Evolutionary conservation across 2,329 filamentous ascomycete genomes (phyloP), one percentile per base, ranked within the genome.

Genomic region (Penicillium sp.): DNA sequence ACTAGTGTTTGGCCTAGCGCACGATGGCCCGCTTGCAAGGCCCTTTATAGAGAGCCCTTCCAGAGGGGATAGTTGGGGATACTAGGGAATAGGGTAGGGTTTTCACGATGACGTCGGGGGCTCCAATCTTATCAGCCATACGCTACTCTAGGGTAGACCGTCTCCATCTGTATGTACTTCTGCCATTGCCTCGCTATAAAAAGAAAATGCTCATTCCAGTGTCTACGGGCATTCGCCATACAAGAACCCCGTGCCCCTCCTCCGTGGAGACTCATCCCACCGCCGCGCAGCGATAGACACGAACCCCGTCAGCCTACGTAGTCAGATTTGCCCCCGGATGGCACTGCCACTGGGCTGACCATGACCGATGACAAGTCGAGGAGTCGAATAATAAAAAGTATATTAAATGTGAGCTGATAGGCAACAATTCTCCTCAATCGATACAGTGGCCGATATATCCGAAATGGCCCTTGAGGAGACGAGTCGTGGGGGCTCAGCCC

Each of bases 51-150:
- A n/a, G n/a, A n/a, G n/a, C n/a, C n/a, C n/a, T n/a, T n/a, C n/a
- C n/a, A n/a, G n/a, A n/a, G n/a, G n/a, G n/a, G n/a, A n/a, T n/a
- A n/a, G n/a, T n/a, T n/a, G n/a, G n/a, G n/a, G n/a, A n/a, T n/a
- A n/a, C n/a, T n/a, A n/a, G n/a, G n/a, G n/a, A n/a, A n/a, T n/a
- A n/a, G n/a, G n/a, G 36, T 40, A 26, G 36, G 36, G 20, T 26
- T 40, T 17, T 26, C 21, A 15, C 20, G 24, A 51, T 51, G 49
- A 51, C 49, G 49, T 51, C 29, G 49, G 49, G 42, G 42, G 49
- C 49, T 46, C 46, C 36, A 13, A 29, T 29, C 26, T 27, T 29
- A 42, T 42, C 26, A 13, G 9, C 21, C 37, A 27, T 27, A 9
- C 20, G 39, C 18, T 23, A 39, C 10, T 20, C 4, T 18, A 17